Conservation (phyloP, 805 yeast species). For the Yamadazyma paraphyllophila region DNA sequence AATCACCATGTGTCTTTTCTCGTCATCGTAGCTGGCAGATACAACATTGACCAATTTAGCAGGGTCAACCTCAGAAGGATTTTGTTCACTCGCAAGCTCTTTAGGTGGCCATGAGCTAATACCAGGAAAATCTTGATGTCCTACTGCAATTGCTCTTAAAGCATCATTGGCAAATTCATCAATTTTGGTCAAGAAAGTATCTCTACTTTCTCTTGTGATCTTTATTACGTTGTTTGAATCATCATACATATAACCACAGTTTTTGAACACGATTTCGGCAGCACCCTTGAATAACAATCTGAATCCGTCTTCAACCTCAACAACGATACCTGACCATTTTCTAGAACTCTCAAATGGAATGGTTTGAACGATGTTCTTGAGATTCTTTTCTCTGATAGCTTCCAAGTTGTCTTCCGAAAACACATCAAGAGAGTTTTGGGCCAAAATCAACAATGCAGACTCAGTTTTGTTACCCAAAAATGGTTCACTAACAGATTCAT, state of each 20-base stretch:
- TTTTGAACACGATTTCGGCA: slow-evolving; percentile 75
- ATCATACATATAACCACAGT: slow-evolving; percentile 47
- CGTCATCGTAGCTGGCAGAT: slow-evolving; percentile 19
- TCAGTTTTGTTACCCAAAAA: slow-evolving; percentile 94
- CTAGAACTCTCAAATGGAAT: slow-evolving; percentile 91
- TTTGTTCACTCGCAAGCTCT: slow-evolving; percentile 29
- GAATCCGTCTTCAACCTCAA: slow-evolving; percentile 47
- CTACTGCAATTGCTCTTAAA: slow-evolving; percentile 84
- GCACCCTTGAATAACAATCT: slow-evolving; percentile 88
- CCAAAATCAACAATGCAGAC: slow-evolving; percentile 75
- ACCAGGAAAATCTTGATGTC: slow-evolving; percentile 65
- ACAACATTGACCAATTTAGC: slow-evolving; percentile 26
- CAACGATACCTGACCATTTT: slow-evolving; percentile 88
- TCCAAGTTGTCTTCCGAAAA: slow-evolving; percentile 46
- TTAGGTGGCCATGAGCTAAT: slow-evolving; percentile 65
- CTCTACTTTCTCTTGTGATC: slow-evolving; percentile 29
- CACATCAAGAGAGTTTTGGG: slow-evolving; percentile 53
- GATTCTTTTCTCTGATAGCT: slow-evolving; percentile 24
- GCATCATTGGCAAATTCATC: slow-evolving; percentile 72
- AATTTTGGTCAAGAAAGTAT: slow-evolving; percentile 30
- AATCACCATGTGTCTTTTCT: slow-evolving; percentile 40
- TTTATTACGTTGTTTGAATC: slow-evolving; percentile 22
- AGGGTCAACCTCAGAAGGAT: slow-evolving; percentile 24
- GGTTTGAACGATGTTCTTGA: slow-evolving; percentile 52
- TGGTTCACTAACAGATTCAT: slow-evolving; percentile 44